A percentile compares a stretch with the other conserved stretches of the same genome.
phyloP scores from a whole-genome alignment of 768 basidiomycete species.

The Tricholoma terreum region DNA sequence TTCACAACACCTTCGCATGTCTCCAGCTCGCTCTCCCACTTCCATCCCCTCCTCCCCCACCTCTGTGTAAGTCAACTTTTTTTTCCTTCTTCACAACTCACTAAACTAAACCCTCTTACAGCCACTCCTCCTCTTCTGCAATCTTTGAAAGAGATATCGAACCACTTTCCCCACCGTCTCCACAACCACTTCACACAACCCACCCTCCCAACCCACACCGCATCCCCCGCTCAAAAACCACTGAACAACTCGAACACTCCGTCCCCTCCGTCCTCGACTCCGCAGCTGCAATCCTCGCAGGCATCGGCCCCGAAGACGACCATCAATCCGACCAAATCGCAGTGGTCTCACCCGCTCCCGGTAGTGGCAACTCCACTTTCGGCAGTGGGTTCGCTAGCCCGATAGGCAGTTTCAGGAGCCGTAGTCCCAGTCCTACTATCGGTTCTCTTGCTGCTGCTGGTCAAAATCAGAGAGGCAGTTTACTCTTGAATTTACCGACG shows the following conservation, averaged over 20 bases:
- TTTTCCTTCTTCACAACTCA: slow-evolving; percentile 22
- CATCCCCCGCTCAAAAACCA: slow-evolving; percentile 66
- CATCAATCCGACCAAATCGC: slow-evolving; percentile 50
- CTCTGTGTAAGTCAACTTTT: slow-evolving; percentile 54
- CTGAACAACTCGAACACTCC: slow-evolving; percentile 72
- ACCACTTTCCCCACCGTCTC: slow-evolving; percentile 43
- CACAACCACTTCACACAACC: slow-evolving; percentile 23
- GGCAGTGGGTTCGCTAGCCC: slow-evolving; percentile 63
- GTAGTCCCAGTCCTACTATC: slow-evolving; percentile 61
- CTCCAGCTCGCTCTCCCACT: slow-evolving; percentile 51
- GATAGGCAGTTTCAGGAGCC: slow-evolving; percentile 63
- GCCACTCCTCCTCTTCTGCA: slow-evolving; percentile 77
- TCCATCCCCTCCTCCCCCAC: slow-evolving; percentile 80
- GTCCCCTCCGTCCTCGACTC: slow-evolving; percentile 85
- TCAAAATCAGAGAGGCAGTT: slow-evolving; percentile 37
- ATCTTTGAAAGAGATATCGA: slow-evolving; percentile 94
- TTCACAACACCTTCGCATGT: slow-evolving; percentile 48
- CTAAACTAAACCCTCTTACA: no score
- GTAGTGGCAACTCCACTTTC: slow-evolving; percentile 7
- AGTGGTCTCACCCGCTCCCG: slow-evolving; percentile 51
- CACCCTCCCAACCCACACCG: slow-evolving; percentile 63
- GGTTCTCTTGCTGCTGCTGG: slow-evolving; percentile 19
- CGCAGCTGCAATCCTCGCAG: slow-evolving; percentile 70
- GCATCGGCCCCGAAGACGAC: slow-evolving; percentile 13
- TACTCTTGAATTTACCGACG: slow-evolving; percentile 37